These are phyloP conservation scores for Sicyos edulis DNA, from an alignment of 306 rosid species.

Conservation along the genomic window DNA sequence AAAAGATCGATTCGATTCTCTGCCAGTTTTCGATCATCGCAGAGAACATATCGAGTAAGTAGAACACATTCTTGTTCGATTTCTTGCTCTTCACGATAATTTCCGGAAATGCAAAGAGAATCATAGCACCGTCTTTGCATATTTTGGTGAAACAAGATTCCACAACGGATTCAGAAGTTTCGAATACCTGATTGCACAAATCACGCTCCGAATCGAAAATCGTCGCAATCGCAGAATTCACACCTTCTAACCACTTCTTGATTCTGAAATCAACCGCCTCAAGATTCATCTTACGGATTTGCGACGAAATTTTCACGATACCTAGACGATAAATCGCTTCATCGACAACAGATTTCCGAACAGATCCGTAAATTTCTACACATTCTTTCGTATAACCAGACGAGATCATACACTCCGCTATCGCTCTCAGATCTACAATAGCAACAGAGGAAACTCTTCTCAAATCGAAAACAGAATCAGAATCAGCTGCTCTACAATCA, in stretches of 20 bases:
- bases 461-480: constrained; percentile 40
- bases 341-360: constrained; percentile 63
- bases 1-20: constrained; percentile 60
- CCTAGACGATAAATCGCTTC: constrained; percentile 58
- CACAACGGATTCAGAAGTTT: constrained; percentile 34
- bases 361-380: constrained; percentile 34
- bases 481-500: constrained; percentile 26
- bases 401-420: constrained; percentile 74
- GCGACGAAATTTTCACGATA: constrained; percentile 39
- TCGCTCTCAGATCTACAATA: constrained; percentile 46
- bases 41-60: constrained; percentile 52
- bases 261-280: constrained; percentile 42
- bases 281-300: constrained; percentile 44
- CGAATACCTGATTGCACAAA: constrained; percentile 60
- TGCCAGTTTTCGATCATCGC: constrained; percentile 31
- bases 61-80: constrained; percentile 45
- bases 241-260: constrained; percentile 50
- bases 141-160: constrained; percentile 60
- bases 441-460: constrained; percentile 38
- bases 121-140: constrained; percentile 46
- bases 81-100: constrained; percentile 42
- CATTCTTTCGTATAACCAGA: constrained; percentile 73
- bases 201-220: constrained; percentile 60
- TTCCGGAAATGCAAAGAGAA: constrained; percentile 56
- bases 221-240: constrained; percentile 34